These are phyloP conservation scores for Sclerotinia minor DNA, from an alignment of 2,329 filamentous ascomycete species.

Conservation along the genomic window DNA sequence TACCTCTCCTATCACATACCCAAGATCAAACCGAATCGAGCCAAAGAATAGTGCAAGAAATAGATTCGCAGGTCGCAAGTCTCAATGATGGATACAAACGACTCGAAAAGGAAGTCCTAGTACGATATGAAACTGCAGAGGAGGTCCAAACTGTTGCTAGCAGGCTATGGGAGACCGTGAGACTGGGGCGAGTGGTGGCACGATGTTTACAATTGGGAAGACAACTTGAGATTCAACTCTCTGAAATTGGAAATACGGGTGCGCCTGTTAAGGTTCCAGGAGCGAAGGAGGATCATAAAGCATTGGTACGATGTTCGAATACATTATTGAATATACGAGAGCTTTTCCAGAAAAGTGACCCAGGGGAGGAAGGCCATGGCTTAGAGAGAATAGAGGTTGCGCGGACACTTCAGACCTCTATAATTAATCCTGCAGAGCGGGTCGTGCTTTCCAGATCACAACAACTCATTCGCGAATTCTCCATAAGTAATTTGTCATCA, in stretches of 20 bases:
- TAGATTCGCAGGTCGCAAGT: slow-evolving; percentile 76
- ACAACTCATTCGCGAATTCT: slow-evolving; percentile 80
- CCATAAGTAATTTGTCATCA: slow-evolving; percentile 59
- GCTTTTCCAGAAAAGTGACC: slow-evolving; percentile 64
- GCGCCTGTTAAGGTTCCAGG: slow-evolving; percentile 42
- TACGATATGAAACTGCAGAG: slow-evolving; percentile 82
- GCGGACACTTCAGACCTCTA: slow-evolving; percentile 65
- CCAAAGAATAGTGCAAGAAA: slow-evolving; percentile 68
- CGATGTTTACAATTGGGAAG: slow-evolving; percentile 79
- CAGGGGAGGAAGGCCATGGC: slow-evolving; percentile 73
- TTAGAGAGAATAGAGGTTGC: slow-evolving; percentile 74
- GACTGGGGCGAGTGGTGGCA: slow-evolving; percentile 72
- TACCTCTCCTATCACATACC: slow-evolving; percentile 79
- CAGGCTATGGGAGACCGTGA: slow-evolving; percentile 77
- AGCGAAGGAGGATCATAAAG: slow-evolving; percentile 65
- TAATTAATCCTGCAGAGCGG: slow-evolving; percentile 72
- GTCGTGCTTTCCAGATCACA: slow-evolving; percentile 72
- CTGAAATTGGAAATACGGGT: slow-evolving; percentile 55
- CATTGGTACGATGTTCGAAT: slow-evolving; percentile 78
- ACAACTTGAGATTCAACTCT: slow-evolving; percentile 83
- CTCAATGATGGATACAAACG: slow-evolving; percentile 84
- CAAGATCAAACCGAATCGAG: slow-evolving; percentile 72
- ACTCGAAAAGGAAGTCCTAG: slow-evolving; percentile 81
- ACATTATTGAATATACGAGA: slow-evolving; percentile 76
- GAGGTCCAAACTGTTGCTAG: slow-evolving; percentile 76